phyloP scores from a whole-genome alignment of 768 basidiomycete species.

The Pleurotus tuber-regium region DNA sequence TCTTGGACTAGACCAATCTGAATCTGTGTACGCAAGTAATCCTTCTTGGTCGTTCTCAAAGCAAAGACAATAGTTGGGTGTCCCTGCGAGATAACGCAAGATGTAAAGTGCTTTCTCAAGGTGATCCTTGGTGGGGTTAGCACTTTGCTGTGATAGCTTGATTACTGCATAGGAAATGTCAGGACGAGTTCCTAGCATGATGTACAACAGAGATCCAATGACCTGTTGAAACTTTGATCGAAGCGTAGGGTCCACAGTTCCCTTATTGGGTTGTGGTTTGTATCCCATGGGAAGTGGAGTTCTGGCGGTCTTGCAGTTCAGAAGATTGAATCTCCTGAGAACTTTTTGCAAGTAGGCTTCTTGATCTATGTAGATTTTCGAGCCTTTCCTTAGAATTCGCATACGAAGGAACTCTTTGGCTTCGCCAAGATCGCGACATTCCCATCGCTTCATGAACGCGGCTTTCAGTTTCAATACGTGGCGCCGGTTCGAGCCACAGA shows the following conservation, averaged over 20 bases:
- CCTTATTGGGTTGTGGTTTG: not conserved
- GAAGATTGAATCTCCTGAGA: conserved; percentile 10
- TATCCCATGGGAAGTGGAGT: conserved; percentile 14
- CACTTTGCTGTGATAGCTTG: conserved; percentile 20
- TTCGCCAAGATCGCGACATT: conserved; percentile 16
- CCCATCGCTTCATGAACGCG: conserved; percentile 20
- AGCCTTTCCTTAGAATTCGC: not conserved
- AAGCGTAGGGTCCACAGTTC: not conserved
- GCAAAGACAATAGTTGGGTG: conserved; percentile 14
- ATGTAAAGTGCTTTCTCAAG: conserved; percentile 21
- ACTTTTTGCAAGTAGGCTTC: conserved; percentile 12
- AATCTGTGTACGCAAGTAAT: conserved; percentile 14
- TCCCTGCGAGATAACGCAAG: conserved; percentile 25
- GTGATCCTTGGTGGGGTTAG: conserved; percentile 22
- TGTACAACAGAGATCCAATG: conserved; percentile 26
- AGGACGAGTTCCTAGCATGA: conserved; percentile 18
- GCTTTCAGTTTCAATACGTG: conserved; percentile 11
- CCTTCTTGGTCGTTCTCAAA: conserved; percentile 13
- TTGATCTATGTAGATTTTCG: conserved; percentile 9
- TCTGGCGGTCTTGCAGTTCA: conserved; percentile 2
- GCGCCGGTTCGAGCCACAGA: conserved; percentile 3
- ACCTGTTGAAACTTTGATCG: conserved; percentile 7
- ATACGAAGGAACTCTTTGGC: conserved; percentile 11
- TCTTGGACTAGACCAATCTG: conserved; percentile 22
- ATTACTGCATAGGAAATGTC: conserved; percentile 26